A percentile compares a stretch with the other conserved stretches of the same genome.
These are phyloP conservation scores for Lyophyllum semitale DNA, from an alignment of 768 basidiomycete species.

Conservation along the genomic window DNA sequence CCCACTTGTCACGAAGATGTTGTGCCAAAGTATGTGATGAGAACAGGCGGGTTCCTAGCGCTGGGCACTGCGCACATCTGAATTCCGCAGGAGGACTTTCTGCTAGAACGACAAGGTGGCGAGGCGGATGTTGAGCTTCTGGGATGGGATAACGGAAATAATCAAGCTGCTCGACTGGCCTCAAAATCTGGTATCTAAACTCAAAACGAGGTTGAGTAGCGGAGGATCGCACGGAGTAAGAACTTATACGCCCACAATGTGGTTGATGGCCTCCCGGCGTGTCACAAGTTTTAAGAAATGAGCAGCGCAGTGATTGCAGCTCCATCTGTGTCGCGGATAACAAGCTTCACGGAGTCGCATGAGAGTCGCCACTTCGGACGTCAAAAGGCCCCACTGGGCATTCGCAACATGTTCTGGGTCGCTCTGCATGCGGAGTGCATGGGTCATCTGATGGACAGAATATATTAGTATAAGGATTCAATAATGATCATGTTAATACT, in stretches of 20 bases:
- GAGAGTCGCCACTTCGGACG: constrained; percentile 19
- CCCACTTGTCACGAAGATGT: background rate
- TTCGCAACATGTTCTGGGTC: background rate
- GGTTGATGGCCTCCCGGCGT: background rate
- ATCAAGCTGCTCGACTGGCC: background rate
- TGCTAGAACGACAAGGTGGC: background rate
- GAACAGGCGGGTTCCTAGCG: background rate
- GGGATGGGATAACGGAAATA: background rate
- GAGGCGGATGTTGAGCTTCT: background rate
- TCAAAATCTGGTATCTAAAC: background rate
- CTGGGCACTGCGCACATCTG: background rate
- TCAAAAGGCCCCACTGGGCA: constrained; percentile 23
- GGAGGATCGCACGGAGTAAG: too few species aligned
- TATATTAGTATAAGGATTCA: background rate
- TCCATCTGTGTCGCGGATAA: constrained; percentile 20
- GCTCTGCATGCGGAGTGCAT: background rate
- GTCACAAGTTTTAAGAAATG: constrained; percentile 9
- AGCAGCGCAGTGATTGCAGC: constrained; percentile 23
- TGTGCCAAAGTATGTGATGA: background rate
- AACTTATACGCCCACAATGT: background rate
- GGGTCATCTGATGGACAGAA: background rate
- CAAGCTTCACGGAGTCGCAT: constrained; percentile 21
- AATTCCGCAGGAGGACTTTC: background rate
- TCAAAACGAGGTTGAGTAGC: background rate
- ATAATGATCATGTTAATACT: background rate